phyloP scores from a whole-genome alignment of 2,329 filamentous ascomycete species.

The Colletotrichum graminicola region DNA sequence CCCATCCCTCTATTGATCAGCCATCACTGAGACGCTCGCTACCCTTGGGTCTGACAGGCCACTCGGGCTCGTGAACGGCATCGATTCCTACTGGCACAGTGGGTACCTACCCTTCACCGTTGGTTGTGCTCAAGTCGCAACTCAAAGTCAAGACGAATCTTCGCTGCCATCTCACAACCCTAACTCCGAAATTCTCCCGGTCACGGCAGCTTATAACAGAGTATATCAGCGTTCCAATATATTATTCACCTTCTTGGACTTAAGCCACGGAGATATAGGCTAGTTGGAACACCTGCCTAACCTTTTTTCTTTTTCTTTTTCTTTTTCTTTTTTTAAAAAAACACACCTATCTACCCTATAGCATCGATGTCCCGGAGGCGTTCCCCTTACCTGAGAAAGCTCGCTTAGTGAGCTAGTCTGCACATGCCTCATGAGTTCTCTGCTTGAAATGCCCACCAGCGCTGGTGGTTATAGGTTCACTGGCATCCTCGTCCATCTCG shows the following conservation, averaged over 20 bases:
- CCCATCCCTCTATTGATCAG: slow-evolving; percentile 11
- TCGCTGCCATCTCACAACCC: not conserved
- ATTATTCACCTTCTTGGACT: not conserved
- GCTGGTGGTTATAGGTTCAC: not conserved
- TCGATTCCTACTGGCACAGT: slow-evolving; percentile 24
- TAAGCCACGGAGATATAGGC: not conserved
- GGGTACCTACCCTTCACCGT: slow-evolving; percentile 28
- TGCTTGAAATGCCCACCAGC: not conserved
- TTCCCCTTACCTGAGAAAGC: slow-evolving; percentile 8
- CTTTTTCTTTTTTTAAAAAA: too few relatives aligned
- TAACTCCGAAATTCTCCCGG: not conserved
- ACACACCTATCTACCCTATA: too few relatives aligned
- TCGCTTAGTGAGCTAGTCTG: slow-evolving; percentile 4
- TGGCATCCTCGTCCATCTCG: not conserved
- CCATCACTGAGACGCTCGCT: slow-evolving; percentile 20
- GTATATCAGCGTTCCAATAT: not conserved
- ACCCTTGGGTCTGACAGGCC: slow-evolving; percentile 16
- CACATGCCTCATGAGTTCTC: not conserved
- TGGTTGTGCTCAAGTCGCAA: slow-evolving; percentile 9
- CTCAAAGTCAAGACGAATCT: not conserved
- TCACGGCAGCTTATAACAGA: not conserved
- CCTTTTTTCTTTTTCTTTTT: too few relatives aligned
- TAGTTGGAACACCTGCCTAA: not conserved
- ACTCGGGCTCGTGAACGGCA: slow-evolving; percentile 21
- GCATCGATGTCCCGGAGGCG: slow-evolving; percentile 13